These are phyloP conservation scores for Trichosporon coremiiforme DNA, from an alignment of 1,284 basidiomycete species.

Conservation along the genomic window DNA sequence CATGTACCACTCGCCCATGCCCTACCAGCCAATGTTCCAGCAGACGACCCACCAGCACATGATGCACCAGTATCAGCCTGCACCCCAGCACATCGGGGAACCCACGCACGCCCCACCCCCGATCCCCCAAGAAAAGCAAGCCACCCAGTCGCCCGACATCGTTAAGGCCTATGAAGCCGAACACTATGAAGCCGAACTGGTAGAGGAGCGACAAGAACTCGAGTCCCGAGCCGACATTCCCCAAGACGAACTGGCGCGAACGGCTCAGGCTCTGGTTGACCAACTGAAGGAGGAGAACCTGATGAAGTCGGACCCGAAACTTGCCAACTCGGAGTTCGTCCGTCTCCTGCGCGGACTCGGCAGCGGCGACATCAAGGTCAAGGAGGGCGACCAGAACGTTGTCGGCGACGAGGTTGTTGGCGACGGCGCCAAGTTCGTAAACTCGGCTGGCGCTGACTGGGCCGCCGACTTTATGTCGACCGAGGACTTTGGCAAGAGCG, in stretches of 20 bases:
- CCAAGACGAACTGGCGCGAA: slow-evolving; percentile 70
- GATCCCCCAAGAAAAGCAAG: slow-evolving; percentile 11
- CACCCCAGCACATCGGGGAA: slow-evolving; percentile 13
- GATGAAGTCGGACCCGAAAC: slow-evolving; percentile 70
- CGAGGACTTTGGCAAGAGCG: slow-evolving; percentile 11
- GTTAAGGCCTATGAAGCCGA: slow-evolving; percentile 17
- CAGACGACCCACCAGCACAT: slow-evolving; percentile 18
- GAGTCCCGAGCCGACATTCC: slow-evolving; percentile 20
- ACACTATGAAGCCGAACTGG: too few relatives aligned
- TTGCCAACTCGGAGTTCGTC: slow-evolving; percentile 84
- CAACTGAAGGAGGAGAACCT: slow-evolving; percentile 60
- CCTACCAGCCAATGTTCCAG: slow-evolving; percentile 19
- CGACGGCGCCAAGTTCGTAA: slow-evolving; percentile 52
- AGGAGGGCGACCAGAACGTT: slow-evolving; percentile 57
- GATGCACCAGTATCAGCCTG: slow-evolving; percentile 13
- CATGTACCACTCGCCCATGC: slow-evolving; percentile 27
- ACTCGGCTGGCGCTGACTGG: slow-evolving; percentile 36
- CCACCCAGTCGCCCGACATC: not conserved
- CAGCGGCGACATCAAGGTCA: slow-evolving; percentile 76
- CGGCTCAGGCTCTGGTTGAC: slow-evolving; percentile 71
- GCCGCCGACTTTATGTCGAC: slow-evolving; percentile 25
- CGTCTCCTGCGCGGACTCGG: slow-evolving; percentile 81
- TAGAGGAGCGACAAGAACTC: slow-evolving; percentile 18
- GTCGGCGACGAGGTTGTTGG: slow-evolving; percentile 43
- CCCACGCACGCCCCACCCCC: slow-evolving; percentile 18